phyloP scores from a whole-genome alignment of 2,329 filamentous ascomycete genomes.

The Scorias spongiosa region DNA sequence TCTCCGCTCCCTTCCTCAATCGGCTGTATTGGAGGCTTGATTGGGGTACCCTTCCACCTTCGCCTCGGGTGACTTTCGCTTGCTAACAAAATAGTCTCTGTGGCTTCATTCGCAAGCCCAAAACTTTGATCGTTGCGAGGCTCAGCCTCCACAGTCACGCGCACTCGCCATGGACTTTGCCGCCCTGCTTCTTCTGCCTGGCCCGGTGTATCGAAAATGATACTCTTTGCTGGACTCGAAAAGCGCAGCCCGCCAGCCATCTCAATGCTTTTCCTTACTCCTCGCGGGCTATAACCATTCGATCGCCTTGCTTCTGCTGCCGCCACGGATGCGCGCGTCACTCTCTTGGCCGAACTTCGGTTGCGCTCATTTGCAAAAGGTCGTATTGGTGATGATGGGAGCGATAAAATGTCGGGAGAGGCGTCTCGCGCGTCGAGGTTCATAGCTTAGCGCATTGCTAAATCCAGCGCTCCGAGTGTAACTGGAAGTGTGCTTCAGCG shows the following conservation, averaged over 20 bases:
- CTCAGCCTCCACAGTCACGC: conserved; percentile 35
- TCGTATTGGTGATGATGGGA: conserved; percentile 18
- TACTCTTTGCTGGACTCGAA: conserved; percentile 26
- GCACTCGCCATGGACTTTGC: conserved; percentile 33
- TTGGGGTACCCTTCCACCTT: conserved; percentile 17
- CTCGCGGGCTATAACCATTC: too few species aligned
- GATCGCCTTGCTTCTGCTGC: neutral
- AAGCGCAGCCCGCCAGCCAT: neutral
- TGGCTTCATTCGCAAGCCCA: too few species aligned
- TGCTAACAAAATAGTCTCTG: too few species aligned
- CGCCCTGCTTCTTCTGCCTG: conserved; percentile 15
- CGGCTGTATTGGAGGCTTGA: neutral
- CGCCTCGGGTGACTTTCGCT: too few species aligned
- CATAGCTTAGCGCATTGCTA: conserved; percentile 1
- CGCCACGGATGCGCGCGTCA: neutral
- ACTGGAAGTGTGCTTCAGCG: neutral
- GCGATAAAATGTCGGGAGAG: conserved; percentile 20
- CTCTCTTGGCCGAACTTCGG: neutral
- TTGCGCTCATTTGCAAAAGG: neutral
- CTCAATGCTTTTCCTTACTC: neutral
- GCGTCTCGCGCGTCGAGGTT: conserved; percentile 6
- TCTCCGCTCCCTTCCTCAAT: neutral
- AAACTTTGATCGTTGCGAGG: conserved; percentile 13
- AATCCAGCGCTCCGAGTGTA: neutral
- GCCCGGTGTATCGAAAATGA: conserved; percentile 25